Evolutionary conservation across 495 filamentous ascomycete species (phyloP).

Genomic region (Penicillium silybi): DNA sequence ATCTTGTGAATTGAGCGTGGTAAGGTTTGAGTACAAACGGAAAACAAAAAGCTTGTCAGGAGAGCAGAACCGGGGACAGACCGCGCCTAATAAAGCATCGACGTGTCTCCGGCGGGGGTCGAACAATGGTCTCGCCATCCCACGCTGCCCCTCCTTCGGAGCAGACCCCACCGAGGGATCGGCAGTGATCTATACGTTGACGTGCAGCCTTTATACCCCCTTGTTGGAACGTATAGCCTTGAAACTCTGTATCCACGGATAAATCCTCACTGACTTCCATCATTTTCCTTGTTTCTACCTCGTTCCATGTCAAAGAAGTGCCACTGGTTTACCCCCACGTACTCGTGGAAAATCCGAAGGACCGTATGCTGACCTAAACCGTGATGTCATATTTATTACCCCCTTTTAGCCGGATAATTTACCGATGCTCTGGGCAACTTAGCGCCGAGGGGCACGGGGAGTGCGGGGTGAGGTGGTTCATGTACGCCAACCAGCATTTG

Average conservation of each 20-base stretch:
- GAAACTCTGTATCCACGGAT: no score
- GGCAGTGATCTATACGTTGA: no score
- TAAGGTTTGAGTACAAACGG: background rate
- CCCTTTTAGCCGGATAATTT: constrained; percentile 10
- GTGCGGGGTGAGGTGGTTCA: no score
- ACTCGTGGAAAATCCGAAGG: background rate
- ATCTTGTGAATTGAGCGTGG: constrained; percentile 24
- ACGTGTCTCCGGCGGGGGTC: constrained; percentile 11
- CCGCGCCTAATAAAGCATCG: background rate
- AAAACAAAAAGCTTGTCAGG: background rate
- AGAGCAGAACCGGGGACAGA: background rate
- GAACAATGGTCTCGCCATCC: constrained; percentile 1
- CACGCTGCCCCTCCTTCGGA: constrained; percentile 17
- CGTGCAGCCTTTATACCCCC: no score
- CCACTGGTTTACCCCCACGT: background rate
- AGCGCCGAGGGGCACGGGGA: background rate
- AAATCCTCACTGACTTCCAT: no score
- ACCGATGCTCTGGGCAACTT: background rate
- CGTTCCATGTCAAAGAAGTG: no score
- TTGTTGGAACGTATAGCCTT: no score
- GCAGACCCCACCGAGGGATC: constrained; percentile 22
- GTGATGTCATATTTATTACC: constrained; percentile 18
- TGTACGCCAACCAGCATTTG: no score
- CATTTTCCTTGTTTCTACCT: no score
- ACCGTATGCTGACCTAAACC: background rate